Base-by-base conservation (phyloP, 78 protist genomes). In the Dictyostelium firmibasis region DNA sequence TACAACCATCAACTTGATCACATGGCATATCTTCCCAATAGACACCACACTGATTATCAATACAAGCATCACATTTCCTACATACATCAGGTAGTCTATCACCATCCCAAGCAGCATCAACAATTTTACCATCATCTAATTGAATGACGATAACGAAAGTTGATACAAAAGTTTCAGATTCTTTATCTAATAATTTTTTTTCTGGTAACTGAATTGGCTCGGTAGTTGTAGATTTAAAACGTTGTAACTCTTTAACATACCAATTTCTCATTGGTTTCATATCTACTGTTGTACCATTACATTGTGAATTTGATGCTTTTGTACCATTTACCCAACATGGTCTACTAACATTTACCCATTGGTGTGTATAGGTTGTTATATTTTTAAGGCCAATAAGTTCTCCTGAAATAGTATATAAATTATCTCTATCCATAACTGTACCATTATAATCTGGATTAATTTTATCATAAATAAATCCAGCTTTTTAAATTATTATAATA, bases 61-160 rank as follows among this genome's bases (percentile, higher is more conserved):
- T 20, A 81, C 94, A 89, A 11, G 3, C n/a, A 9, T 50, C 83
- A 69, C 94, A 89, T 5, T 79, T 29, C 20, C 69, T 81, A 35
- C 94, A 89, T 0, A 69, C 74, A 0, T 35, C n/a, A 4, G 11
- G 13, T 20, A 38, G 20, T 33, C 94, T 35, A 50, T 89, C 94
- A 36, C 94, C 94, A 38, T 89, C 94, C 94, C 94, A 89, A 6
- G 25, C 33, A 0, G 79, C 94, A 35, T 89, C 82, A 11, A 69
- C 27, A 10, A 89, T 43, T 6, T 4, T 50, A 41, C 94, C 94
- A 23, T 14, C 47, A 50, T 78, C 94, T 2, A 89, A 36, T 35
- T 62, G 74, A 11, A 70, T 70, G 0, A 89, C 41, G 1, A 60
- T 85, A 3, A 76, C 83, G n/a, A 89, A 70, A 1, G 36, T 16